Conservation (phyloP, 2,329 filamentous ascomycete genomes). For the Trichoderma hamatum region DNA sequence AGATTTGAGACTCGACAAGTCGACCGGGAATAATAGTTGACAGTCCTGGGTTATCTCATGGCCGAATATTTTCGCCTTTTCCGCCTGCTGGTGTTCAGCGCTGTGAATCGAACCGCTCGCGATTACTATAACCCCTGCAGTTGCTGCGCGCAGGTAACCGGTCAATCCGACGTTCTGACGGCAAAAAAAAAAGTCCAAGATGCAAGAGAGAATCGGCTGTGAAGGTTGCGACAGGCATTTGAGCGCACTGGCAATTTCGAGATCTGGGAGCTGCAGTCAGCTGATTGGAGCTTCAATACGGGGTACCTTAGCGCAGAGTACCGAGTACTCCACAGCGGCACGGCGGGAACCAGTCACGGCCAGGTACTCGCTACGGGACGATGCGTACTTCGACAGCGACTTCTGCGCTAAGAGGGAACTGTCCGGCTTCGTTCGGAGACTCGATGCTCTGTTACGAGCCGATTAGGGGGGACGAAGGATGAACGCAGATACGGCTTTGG, state of each 20-base stretch:
- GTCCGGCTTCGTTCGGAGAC: background rate
- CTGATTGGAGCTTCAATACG: conserved; percentile 5
- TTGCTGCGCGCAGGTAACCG: background rate
- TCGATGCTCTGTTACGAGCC: background rate
- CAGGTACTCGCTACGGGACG: background rate
- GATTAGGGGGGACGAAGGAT: background rate
- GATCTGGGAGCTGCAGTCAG: conserved; percentile 6
- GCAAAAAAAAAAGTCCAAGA: background rate
- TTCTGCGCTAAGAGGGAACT: background rate
- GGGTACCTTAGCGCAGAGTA: background rate
- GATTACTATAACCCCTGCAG: background rate
- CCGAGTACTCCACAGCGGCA: conserved; percentile 14
- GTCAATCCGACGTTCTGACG: background rate
- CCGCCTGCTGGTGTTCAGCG: background rate
- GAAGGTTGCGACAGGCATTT: background rate
- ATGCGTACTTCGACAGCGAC: background rate
- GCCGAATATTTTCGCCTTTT: background rate
- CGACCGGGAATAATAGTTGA: background rate
- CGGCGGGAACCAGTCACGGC: background rate
- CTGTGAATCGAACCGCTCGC: background rate
- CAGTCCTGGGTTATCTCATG: background rate
- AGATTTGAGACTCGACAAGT: background rate
- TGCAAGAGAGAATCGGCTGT: background rate
- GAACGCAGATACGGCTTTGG: background rate
- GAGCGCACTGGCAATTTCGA: conserved; percentile 6